Conservation (phyloP, 176 grass and related monocot species). For the barley (Hordeum vulgare) region MorexV3_pseudomolecules_assembly NC_058524.1:348934924-348935423, state of each 20-base stretch:
- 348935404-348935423: conserved; percentile 45
- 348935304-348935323: conserved; percentile 32
- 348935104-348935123: conserved; percentile 26
- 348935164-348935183: conserved; percentile 38
- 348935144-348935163: conserved; percentile 27
- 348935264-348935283: conserved; percentile 54
- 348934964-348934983: conserved; percentile 27
- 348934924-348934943: conserved; percentile 34
- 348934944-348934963: conserved; percentile 20
- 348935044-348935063: conserved; percentile 40
- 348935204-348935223: neutral
- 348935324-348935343: conserved; percentile 21
- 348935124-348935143: conserved; percentile 13
- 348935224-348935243: conserved; percentile 33
- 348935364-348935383: conserved; percentile 27
- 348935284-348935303: conserved; percentile 33
- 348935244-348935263: conserved; percentile 39
- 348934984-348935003: conserved; percentile 38
- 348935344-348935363: conserved; percentile 33
- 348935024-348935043: conserved; percentile 11
- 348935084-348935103: conserved; percentile 51
- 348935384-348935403: conserved; percentile 41
- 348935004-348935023: conserved; percentile 11
- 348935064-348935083: conserved; percentile 35
- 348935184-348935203: conserved; percentile 31